phyloP scores from a whole-genome alignment of 495 filamentous ascomycete species.

The Tuber borchii region DNA sequence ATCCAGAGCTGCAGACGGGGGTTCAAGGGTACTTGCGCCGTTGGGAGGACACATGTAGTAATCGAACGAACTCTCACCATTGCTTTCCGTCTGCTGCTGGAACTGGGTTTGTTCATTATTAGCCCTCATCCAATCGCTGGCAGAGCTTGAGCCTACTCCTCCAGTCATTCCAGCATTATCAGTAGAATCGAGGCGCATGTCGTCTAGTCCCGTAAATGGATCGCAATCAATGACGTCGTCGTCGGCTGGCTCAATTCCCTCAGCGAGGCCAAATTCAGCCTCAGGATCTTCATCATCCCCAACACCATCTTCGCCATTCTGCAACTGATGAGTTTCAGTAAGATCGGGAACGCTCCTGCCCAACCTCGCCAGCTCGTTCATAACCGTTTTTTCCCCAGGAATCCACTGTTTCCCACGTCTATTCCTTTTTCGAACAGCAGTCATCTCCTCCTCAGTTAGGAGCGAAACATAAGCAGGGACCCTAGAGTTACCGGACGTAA shows the following conservation, averaged over 20 bases:
- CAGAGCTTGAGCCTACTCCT: neutral
- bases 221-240: neutral
- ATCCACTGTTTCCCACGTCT: constrained; percentile 15
- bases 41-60: constrained; percentile 1
- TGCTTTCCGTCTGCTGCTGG: neutral
- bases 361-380: constrained; percentile 15
- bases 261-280: neutral
- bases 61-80: neutral
- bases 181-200: neutral
- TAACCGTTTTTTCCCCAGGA: constrained; percentile 12
- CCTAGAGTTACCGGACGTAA: neutral
- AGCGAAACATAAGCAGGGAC: constrained; percentile 10
- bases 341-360: neutral
- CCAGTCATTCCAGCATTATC: neutral
- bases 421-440: constrained; percentile 11
- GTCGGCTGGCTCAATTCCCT: neutral
- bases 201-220: neutral
- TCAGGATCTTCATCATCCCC: neutral
- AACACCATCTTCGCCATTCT: neutral
- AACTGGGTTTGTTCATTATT: neutral
- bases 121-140: neutral
- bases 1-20: neutral
- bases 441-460: constrained; percentile 8
- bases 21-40: constrained; percentile 2
- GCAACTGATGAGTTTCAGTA: neutral